A percentile compares a stretch with the other conserved stretches of the same genome.
Evolutionary conservation across 352 stramenopile species (phyloP).

Genomic region (Phytophthora ramorum): DNA sequence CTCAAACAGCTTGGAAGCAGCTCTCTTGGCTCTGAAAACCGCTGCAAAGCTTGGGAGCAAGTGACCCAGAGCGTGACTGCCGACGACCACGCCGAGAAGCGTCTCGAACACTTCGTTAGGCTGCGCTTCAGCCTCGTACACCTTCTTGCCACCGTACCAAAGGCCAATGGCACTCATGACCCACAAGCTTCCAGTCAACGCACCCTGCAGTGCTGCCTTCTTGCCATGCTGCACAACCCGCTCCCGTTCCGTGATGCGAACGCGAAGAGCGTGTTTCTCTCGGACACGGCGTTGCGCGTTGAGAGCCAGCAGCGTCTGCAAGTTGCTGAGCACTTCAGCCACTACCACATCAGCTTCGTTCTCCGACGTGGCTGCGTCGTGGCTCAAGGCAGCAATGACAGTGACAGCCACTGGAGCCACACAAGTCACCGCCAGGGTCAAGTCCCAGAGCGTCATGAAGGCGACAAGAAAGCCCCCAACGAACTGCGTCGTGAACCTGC

Average conservation of each 20-base stretch:
- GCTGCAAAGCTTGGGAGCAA: constrained; percentile 25
- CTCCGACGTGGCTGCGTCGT: neutral
- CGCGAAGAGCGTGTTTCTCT: constrained; percentile 27
- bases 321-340: constrained; percentile 32
- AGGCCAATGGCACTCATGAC: constrained; percentile 34
- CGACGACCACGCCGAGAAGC: constrained; percentile 28
- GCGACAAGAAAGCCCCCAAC: constrained; percentile 19
- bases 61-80: constrained; percentile 29
- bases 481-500: constrained; percentile 26
- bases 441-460: constrained; percentile 31
- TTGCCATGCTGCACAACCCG: constrained; percentile 13
- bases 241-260: constrained; percentile 22
- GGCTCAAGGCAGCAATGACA: neutral
- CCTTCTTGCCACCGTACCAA: constrained; percentile 35
- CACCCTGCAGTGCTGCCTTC: constrained; percentile 12
- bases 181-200: constrained; percentile 32
- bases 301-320: constrained; percentile 37
- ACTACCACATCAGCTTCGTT: constrained; percentile 29
- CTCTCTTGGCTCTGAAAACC: constrained; percentile 3
- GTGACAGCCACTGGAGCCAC: constrained; percentile 14
- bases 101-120: constrained; percentile 26
- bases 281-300: constrained; percentile 37
- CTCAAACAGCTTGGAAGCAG: constrained; percentile 28
- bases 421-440: constrained; percentile 27
- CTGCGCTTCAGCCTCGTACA: constrained; percentile 28